Evolutionary conservation across 1,284 basidiomycete species (phyloP).

Genomic region (Apiotrichum brassicae): DNA sequence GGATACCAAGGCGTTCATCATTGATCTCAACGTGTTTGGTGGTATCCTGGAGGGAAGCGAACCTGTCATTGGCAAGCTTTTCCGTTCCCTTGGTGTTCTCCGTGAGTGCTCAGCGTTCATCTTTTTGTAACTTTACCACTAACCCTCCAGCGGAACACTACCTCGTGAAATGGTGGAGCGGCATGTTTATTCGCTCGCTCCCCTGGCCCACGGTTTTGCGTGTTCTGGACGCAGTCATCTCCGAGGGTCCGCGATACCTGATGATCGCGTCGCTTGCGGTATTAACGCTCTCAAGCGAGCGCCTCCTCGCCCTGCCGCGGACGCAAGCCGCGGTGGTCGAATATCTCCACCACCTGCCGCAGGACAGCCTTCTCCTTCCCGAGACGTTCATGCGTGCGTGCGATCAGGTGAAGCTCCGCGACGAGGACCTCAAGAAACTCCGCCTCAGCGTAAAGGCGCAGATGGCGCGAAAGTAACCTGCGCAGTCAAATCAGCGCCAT

Average conservation of each 20-base stretch:
- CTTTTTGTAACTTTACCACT: not conserved
- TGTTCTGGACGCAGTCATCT: conserved; percentile 81
- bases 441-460: conserved; percentile 35
- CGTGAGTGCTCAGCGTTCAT: conserved; percentile 42
- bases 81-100: conserved; percentile 49
- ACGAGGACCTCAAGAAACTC: conserved; percentile 40
- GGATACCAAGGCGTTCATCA: conserved; percentile 65
- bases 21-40: conserved; percentile 71
- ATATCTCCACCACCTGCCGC: conserved; percentile 37
- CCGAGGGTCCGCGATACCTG: conserved; percentile 74
- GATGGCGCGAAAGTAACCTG: conserved; percentile 8
- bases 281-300: conserved; percentile 45
- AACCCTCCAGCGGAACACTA: conserved; percentile 31
- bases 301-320: conserved; percentile 30
- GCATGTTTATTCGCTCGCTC: conserved; percentile 67
- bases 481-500: too few species aligned
- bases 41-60: conserved; percentile 67
- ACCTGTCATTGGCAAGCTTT: conserved; percentile 57
- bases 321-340: conserved; percentile 23
- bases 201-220: conserved; percentile 69
- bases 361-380: conserved; percentile 40
- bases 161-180: conserved; percentile 37
- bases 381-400: conserved; percentile 41
- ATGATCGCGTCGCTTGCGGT: conserved; percentile 73
- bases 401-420: conserved; percentile 37